A percentile compares a stretch with the other conserved stretches of the same genome.
Evolutionary conservation across 345 rosid genomes (phyloP).

Genomic region (Acer campestre): DNA sequence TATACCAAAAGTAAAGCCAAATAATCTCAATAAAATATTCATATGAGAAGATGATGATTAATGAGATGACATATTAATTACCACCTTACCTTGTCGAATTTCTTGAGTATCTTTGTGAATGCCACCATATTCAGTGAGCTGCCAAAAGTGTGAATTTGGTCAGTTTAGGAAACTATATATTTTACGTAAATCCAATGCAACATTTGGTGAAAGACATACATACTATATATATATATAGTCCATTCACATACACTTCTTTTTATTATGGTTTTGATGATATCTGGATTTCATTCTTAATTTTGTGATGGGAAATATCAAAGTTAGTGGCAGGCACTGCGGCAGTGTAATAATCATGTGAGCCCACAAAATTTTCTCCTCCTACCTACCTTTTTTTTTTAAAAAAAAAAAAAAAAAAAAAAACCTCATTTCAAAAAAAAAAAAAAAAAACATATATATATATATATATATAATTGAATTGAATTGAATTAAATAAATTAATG

Average conservation of each 20-base stretch:
- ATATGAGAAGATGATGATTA: neutral
- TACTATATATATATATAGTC: too few species aligned
- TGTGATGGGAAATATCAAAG: neutral
- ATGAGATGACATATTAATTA: constrained; percentile 16
- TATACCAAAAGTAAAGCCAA: neutral
- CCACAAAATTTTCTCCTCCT: neutral
- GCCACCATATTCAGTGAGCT: constrained; percentile 91
- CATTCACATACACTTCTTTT: neutral
- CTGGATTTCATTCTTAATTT: neutral
- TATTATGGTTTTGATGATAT: neutral
- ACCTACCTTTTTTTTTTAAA: too few species aligned
- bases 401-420: too few species aligned
- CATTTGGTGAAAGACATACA: too few species aligned
- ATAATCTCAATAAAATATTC: neutral
- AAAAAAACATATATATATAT: too few species aligned
- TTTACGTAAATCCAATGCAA: neutral
- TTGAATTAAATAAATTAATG: too few species aligned
- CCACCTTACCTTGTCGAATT: constrained; percentile 85
- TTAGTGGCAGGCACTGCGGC: neutral
- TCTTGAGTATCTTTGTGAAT: constrained; percentile 84
- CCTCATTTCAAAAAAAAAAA: too few species aligned
- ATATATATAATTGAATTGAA: too few species aligned
- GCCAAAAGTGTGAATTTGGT: constrained; percentile 32
- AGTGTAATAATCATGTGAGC: neutral
- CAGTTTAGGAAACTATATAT: neutral